Conservation (phyloP, 2,329 filamentous ascomycete species). For the Cladosporium sp. region DNA sequence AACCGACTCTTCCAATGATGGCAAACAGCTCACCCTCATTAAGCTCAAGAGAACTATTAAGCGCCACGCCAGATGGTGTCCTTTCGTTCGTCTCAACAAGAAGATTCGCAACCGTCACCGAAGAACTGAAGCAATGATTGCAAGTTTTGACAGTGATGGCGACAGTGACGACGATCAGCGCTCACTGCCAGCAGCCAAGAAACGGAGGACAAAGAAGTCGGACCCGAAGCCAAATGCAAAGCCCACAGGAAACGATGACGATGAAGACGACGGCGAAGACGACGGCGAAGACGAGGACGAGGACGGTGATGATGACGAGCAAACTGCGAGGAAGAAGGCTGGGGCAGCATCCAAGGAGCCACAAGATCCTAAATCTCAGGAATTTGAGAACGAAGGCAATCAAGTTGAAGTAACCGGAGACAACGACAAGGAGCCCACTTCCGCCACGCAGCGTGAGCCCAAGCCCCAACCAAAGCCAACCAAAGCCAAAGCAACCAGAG, state of each 20-base stretch:
- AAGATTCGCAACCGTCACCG: not conserved
- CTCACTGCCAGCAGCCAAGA: not conserved
- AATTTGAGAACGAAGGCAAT: too few relatives aligned
- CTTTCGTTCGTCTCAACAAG: slow-evolving; percentile 5
- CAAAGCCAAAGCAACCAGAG: too few relatives aligned
- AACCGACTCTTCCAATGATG: not conserved
- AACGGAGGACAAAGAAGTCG: not conserved
- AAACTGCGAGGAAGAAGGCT: too few relatives aligned
- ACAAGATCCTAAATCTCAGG: too few relatives aligned
- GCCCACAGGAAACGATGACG: not conserved
- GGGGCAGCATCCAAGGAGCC: too few relatives aligned
- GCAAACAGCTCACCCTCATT: not conserved
- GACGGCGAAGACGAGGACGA: too few relatives aligned
- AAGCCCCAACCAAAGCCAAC: too few relatives aligned
- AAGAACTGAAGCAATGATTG: not conserved
- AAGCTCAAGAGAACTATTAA: slow-evolving; percentile 1
- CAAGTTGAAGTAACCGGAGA: too few relatives aligned
- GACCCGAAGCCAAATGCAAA: not conserved
- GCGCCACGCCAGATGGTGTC: slow-evolving; percentile 2
- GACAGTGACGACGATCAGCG: not conserved
- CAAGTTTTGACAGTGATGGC: not conserved
- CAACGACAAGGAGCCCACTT: too few relatives aligned
- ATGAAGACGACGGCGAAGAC: not conserved
- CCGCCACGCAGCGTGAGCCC: too few relatives aligned
- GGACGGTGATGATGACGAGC: too few relatives aligned